Evolutionary conservation across 176 grass and related monocot genomes (phyloP).

Genomic region (Poa annua): DNA sequence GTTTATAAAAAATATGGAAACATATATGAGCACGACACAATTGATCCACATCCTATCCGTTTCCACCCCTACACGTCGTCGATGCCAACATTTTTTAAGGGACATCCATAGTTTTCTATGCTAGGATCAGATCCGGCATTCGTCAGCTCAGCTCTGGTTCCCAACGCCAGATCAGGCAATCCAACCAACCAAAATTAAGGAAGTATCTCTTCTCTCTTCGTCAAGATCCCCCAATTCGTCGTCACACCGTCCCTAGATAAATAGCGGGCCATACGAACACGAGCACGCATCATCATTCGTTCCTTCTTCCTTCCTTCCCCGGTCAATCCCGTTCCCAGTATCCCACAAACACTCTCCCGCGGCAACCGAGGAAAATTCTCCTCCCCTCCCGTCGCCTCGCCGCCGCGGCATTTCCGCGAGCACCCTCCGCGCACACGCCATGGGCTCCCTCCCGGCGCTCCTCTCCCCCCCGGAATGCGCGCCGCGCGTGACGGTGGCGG

Average conservation of each 20-base stretch:
- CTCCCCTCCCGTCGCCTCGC: not conserved
- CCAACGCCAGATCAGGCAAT: no score
- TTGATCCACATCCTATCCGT: no score
- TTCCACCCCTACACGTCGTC: no score
- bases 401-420: constrained; percentile 39
- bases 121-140: no score
- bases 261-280: not conserved
- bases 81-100: no score
- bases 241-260: not conserved
- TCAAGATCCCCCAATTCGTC: no score
- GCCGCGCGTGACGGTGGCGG: constrained; percentile 43
- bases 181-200: no score
- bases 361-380: not conserved
- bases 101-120: no score
- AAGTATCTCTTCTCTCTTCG: no score
- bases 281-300: not conserved
- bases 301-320: not conserved
- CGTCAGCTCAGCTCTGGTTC: no score
- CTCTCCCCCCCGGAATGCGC: constrained; percentile 22
- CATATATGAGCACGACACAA: no score
- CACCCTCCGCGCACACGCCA: constrained; percentile 15
- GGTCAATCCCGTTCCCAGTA: not conserved
- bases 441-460: constrained; percentile 48
- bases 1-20: no score
- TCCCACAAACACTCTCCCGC: not conserved